A percentile compares a stretch with the other conserved stretches of the same genome.
Conservation (phyloP, 1,139 yeast species). For the Kodamaea ohmeri region DNA sequence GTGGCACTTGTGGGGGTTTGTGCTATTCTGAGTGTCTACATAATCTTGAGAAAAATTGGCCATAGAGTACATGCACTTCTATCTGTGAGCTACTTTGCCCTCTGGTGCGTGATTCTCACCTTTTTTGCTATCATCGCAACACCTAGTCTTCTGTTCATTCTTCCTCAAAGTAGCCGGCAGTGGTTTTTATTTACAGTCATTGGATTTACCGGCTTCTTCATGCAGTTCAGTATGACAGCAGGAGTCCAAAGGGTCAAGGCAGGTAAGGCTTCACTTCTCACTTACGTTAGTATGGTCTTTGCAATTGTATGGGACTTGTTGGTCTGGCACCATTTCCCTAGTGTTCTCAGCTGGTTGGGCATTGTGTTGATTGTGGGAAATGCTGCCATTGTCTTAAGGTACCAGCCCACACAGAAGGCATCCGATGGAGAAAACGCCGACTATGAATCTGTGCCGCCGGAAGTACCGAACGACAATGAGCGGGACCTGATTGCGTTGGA, state of each 20-base stretch:
- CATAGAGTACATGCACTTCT: slow-evolving; percentile 74
- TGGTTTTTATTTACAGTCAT: slow-evolving; percentile 62
- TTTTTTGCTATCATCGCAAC: slow-evolving; percentile 50
- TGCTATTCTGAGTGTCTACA: slow-evolving; percentile 71
- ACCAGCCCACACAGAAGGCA: slow-evolving; percentile 35
- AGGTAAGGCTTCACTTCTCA: slow-evolving; percentile 70
- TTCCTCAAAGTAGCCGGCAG: slow-evolving; percentile 59
- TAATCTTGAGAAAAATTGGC: slow-evolving; percentile 72
- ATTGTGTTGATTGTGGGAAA: slow-evolving; percentile 63
- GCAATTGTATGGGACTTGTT: slow-evolving; percentile 75
- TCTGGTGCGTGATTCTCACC: slow-evolving; percentile 56
- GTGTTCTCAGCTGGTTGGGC: slow-evolving; percentile 65
- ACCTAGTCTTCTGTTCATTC: slow-evolving; percentile 58
- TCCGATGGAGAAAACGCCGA: slow-evolving; percentile 6
- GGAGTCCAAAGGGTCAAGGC: slow-evolving; percentile 85
- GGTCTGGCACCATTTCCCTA: slow-evolving; percentile 74
- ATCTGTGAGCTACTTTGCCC: slow-evolving; percentile 74
- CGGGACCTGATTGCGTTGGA: slow-evolving; percentile 9
- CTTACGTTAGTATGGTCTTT: slow-evolving; percentile 73
- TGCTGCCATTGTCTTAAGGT: slow-evolving; percentile 58
- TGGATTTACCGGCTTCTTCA: slow-evolving; percentile 77
- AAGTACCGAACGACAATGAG: slow-evolving; percentile 5
- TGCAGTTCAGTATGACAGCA: slow-evolving; percentile 76
- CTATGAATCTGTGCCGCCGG: slow-evolving; percentile 4
- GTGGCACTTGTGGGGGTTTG: slow-evolving; percentile 68